A percentile compares a stretch with the other conserved stretches of the same genome.
phyloP scores from a whole-genome alignment of 805 yeast species.

The Vanderwaltozyma verrucispora region DNA sequence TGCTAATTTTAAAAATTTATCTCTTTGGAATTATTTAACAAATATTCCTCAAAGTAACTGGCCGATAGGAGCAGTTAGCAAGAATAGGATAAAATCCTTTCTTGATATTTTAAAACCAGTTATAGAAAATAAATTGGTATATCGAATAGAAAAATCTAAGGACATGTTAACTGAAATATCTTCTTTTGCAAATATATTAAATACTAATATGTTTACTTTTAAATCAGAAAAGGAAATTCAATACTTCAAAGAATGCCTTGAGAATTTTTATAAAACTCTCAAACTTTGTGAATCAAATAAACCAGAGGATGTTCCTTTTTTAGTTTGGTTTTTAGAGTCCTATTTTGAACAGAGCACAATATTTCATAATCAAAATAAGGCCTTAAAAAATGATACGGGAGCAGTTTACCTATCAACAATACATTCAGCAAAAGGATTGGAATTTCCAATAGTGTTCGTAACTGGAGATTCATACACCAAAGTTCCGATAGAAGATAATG shows the following conservation, averaged over 20 bases:
- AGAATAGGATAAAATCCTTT: constrained; percentile 23
- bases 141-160: constrained; percentile 25
- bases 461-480: constrained; percentile 8
- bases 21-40: constrained; percentile 21
- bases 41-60: constrained; percentile 7
- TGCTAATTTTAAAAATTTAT: constrained; percentile 6
- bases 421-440: constrained; percentile 67
- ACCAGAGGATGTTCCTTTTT: constrained; percentile 17
- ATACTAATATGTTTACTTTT: constrained; percentile 16
- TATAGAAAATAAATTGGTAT: constrained; percentile 5
- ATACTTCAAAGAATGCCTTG: constrained; percentile 20
- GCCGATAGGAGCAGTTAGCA: constrained; percentile 10
- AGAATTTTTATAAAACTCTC: constrained; percentile 31
- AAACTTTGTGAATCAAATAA: constrained; percentile 18
- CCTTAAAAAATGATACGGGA: constrained; percentile 1
- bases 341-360: constrained; percentile 19
- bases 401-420: constrained; percentile 52
- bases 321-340: constrained; percentile 28
- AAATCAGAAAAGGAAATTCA: constrained; percentile 16
- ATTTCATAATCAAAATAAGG: constrained; percentile 3
- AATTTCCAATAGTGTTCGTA: constrained; percentile 59
- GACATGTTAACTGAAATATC: constrained; percentile 29
- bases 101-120: constrained; percentile 13
- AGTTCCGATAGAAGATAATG: constrained; percentile 29
- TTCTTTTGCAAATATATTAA: constrained; percentile 28